Conservation (phyloP, 129 eudicot genomes). For the Solidago caesia region DNA sequence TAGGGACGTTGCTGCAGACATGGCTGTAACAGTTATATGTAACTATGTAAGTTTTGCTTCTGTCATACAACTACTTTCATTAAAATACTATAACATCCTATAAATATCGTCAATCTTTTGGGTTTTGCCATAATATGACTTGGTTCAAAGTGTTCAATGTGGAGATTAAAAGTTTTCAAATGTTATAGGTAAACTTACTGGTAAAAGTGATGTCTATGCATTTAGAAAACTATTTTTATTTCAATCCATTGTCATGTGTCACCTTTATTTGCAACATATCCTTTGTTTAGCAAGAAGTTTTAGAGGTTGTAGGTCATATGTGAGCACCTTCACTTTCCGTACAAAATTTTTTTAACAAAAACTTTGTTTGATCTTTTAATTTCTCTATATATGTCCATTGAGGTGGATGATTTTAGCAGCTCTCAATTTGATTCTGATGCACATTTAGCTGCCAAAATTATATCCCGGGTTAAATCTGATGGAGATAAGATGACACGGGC, state of each 20-base stretch:
- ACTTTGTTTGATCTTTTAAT: conserved; percentile 5
- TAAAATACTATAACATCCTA: too few species aligned
- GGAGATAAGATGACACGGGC: conserved; percentile 76
- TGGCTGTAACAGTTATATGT: conserved; percentile 39
- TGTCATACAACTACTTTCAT: neutral
- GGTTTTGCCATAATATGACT: too few species aligned
- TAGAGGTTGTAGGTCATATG: neutral
- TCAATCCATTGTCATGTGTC: too few species aligned
- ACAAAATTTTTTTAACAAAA: neutral
- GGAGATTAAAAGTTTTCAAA: too few species aligned
- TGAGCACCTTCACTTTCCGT: neutral
- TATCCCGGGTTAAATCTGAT: conserved; percentile 69
- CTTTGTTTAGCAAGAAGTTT: neutral
- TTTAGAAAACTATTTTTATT: too few species aligned
- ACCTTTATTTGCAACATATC: neutral
- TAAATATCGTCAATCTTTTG: too few species aligned
- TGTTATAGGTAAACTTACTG: too few species aligned
- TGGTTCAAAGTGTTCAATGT: too few species aligned
- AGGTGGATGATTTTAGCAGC: conserved; percentile 75
- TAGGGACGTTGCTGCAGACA: conserved; percentile 45
- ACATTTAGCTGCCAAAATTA: conserved; percentile 79
- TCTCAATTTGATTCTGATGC: conserved; percentile 80
- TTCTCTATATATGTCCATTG: conserved; percentile 48
- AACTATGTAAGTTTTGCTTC: conserved; percentile 34
- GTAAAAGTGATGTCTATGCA: too few species aligned